A percentile compares a stretch with the other conserved stretches of the same genome.
phyloP scores from a whole-genome alignment of 352 stramenopile genomes.

The Phytophthora europaea region DNA sequence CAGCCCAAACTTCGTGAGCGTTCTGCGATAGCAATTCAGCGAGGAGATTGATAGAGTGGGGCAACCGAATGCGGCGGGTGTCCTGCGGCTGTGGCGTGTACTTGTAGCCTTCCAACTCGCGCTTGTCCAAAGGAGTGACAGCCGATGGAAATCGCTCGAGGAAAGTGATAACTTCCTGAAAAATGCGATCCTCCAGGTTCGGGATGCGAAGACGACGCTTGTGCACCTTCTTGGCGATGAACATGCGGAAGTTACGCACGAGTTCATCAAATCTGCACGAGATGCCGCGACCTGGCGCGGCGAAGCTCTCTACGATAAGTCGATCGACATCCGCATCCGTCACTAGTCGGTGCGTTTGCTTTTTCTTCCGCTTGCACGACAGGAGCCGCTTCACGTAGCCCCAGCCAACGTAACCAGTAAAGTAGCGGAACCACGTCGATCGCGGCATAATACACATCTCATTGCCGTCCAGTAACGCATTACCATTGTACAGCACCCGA shows the following conservation, averaged over 20 bases:
- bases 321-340: constrained; percentile 74
- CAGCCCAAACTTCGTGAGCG: constrained; percentile 84
- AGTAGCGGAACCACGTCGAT: constrained; percentile 71
- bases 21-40: constrained; percentile 80
- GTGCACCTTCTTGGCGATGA: constrained; percentile 84
- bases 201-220: constrained; percentile 60
- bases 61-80: constrained; percentile 68
- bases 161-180: constrained; percentile 79
- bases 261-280: constrained; percentile 86
- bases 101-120: constrained; percentile 86
- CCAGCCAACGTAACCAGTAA: constrained; percentile 61
- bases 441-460: constrained; percentile 70
- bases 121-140: constrained; percentile 74
- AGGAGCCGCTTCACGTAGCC: constrained; percentile 52
- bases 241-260: constrained; percentile 84
- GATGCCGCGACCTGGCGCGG: constrained; percentile 67
- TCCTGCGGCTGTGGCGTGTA: constrained; percentile 77
- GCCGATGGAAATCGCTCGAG: constrained; percentile 80
- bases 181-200: constrained; percentile 78
- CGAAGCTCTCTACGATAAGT: constrained; percentile 72
- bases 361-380: constrained; percentile 55
- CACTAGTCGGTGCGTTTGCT: constrained; percentile 60
- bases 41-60: constrained; percentile 70
- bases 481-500: constrained; percentile 80
- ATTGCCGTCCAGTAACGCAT: constrained; percentile 73